A percentile compares a stretch with the other conserved stretches of the same genome.
Evolutionary conservation across 140 eudicot genomes (phyloP).

Genomic region (Erigeron philadelphicus): DNA sequence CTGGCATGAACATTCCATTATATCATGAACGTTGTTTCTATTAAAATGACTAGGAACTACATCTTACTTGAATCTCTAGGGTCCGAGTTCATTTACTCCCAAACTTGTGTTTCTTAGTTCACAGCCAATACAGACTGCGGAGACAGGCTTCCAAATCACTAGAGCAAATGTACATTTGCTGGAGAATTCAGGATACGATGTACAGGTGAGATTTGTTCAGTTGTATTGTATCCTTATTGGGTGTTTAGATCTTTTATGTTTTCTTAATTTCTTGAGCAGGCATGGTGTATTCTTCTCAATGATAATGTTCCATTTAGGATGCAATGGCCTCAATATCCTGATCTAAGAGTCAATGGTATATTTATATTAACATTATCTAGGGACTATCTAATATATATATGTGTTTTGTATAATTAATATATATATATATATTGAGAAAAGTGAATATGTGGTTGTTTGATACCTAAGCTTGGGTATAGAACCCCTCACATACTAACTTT

Average conservation of each 20-base stretch:
- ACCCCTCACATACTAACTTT: too few species aligned
- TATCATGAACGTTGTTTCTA: background rate
- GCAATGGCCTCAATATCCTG: constrained; percentile 97
- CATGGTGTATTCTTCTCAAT: constrained; percentile 96
- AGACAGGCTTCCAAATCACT: constrained; percentile 56
- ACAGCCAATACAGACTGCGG: constrained; percentile 48
- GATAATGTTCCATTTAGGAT: constrained; percentile 88
- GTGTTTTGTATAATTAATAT: too few species aligned
- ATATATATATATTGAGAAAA: too few species aligned
- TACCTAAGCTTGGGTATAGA: too few species aligned
- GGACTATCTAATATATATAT: background rate
- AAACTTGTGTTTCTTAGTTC: constrained; percentile 38
- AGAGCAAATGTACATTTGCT: constrained; percentile 47
- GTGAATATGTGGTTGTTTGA: too few species aligned
- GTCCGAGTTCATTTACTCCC: constrained; percentile 7
- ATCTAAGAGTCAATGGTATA: constrained; percentile 81
- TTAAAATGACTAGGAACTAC: background rate
- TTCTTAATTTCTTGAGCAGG: constrained; percentile 39
- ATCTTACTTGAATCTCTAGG: background rate
- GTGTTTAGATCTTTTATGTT: constrained; percentile 3
- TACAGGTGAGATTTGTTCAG: constrained; percentile 51
- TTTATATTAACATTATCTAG: constrained; percentile 9
- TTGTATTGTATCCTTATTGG: background rate
- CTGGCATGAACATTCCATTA: background rate
- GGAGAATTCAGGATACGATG: constrained; percentile 50